These are phyloP conservation scores for Jatropha curcas DNA, from an alignment of 345 rosid genomes.

Conservation along the genomic window DNA sequence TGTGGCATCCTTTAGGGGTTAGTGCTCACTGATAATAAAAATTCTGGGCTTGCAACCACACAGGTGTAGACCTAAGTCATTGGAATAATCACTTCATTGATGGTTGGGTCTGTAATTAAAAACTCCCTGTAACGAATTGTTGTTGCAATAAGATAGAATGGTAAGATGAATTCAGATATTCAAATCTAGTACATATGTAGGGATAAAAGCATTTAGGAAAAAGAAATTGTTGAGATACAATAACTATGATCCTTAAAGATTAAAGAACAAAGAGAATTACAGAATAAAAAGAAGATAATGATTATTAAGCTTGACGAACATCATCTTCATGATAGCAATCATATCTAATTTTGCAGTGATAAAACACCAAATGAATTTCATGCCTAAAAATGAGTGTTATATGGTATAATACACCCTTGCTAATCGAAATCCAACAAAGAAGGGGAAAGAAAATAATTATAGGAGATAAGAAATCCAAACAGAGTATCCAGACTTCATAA, in stretches of 20 bases:
- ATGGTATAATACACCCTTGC: not conserved
- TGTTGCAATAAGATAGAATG: not conserved
- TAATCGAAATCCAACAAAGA: not conserved
- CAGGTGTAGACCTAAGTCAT: not conserved
- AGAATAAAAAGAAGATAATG: not conserved
- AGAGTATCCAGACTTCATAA: not conserved
- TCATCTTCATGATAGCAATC: not conserved
- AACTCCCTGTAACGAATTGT: not conserved
- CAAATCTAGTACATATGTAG: not conserved
- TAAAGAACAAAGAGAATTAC: too few relatives aligned
- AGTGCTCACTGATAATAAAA: too few relatives aligned
- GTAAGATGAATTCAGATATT: not conserved
- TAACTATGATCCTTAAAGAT: not conserved
- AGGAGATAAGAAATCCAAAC: not conserved
- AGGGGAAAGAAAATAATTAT: not conserved
- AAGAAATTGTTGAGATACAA: not conserved
- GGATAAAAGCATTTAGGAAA: not conserved
- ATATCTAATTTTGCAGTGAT: not conserved
- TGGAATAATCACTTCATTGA: not conserved
- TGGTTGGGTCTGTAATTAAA: not conserved
- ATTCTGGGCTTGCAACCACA: not conserved
- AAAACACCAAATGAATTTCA: not conserved
- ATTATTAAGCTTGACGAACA: too few relatives aligned
- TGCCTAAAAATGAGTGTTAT: not conserved
- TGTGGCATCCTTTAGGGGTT: too few relatives aligned